Evolutionary conservation across 2,329 filamentous ascomycete species (phyloP).

Genomic region (Albifimbria verrucaria): DNA sequence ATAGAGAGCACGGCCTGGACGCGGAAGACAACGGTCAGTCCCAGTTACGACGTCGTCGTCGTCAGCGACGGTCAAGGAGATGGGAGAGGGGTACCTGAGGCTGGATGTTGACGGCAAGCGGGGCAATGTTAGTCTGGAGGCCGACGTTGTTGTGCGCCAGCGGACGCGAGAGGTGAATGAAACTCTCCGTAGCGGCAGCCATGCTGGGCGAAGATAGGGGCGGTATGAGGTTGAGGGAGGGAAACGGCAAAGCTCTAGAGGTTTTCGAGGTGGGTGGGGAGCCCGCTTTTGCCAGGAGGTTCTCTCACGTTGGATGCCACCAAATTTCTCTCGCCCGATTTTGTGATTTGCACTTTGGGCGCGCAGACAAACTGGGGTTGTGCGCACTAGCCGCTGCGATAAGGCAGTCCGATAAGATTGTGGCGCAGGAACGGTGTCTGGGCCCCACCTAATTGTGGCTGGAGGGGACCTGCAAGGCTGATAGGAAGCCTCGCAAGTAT

Average conservation of each 20-base stretch:
- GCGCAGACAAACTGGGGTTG: constrained; percentile 41
- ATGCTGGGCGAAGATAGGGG: constrained; percentile 56
- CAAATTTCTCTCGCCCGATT: constrained; percentile 35
- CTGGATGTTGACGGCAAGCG: constrained; percentile 91
- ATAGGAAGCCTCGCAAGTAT: constrained; percentile 24
- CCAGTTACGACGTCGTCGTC: not conserved
- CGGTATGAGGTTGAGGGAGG: constrained; percentile 15
- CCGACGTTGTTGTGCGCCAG: constrained; percentile 78
- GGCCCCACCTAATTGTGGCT: constrained; percentile 31
- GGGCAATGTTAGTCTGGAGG: constrained; percentile 81
- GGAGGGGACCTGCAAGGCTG: constrained; percentile 31
- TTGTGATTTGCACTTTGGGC: constrained; percentile 40
- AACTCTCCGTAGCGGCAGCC: constrained; percentile 76
- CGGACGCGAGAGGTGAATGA: constrained; percentile 91
- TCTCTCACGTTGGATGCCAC: constrained; percentile 21
- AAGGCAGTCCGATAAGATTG: constrained; percentile 35
- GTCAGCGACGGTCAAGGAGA: constrained; percentile 3
- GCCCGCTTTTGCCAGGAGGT: constrained; percentile 9
- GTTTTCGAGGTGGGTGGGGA: constrained; percentile 17
- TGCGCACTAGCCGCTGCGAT: constrained; percentile 49
- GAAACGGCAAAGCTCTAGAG: constrained; percentile 6
- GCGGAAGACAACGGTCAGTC: too few relatives aligned
- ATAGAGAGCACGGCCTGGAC: constrained; percentile 68
- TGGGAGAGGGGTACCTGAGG: constrained; percentile 68
- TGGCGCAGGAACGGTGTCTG: constrained; percentile 20